Conservation (phyloP, 371 early-diverging fungal species). For the Mortierella sp. region DNA sequence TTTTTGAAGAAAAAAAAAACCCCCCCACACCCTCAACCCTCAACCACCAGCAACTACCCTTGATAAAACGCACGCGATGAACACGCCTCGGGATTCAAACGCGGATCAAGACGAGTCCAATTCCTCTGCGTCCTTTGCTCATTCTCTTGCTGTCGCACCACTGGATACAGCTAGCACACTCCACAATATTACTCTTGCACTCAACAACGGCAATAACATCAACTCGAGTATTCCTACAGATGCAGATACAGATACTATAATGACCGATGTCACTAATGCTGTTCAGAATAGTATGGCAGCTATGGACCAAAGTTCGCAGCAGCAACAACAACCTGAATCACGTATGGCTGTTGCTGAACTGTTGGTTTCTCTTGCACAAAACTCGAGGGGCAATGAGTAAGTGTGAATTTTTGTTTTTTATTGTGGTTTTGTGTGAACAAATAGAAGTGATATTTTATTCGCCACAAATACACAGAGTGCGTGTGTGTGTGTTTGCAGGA, state of each 20-base stretch:
- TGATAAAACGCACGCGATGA: constrained; percentile 30
- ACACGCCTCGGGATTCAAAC: constrained; percentile 48
- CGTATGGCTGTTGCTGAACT: constrained; percentile 51
- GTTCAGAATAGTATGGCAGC: constrained; percentile 33
- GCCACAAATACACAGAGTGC: no score
- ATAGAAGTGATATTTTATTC: no score
- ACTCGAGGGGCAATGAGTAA: constrained; percentile 35
- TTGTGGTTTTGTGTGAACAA: no score
- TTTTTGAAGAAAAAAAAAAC: neutral
- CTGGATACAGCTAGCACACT: constrained; percentile 38
- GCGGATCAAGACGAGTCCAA: constrained; percentile 45
- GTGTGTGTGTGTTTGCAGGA: no score
- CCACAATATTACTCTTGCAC: constrained; percentile 35
- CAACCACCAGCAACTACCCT: neutral
- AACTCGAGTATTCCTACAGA: constrained; percentile 1
- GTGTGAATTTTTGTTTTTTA: no score
- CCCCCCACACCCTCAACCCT: neutral
- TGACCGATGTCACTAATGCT: constrained; percentile 30
- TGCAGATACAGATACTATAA: constrained; percentile 23
- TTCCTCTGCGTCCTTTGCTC: constrained; percentile 50
- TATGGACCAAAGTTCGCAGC: constrained; percentile 25
- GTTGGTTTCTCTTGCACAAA: constrained; percentile 41
- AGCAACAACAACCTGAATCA: constrained; percentile 17
- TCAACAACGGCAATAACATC: constrained; percentile 11
- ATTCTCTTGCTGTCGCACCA: constrained; percentile 48